phyloP scores from a whole-genome alignment of 2,329 filamentous ascomycete species.

The Trichophyton verrucosum region DNA sequence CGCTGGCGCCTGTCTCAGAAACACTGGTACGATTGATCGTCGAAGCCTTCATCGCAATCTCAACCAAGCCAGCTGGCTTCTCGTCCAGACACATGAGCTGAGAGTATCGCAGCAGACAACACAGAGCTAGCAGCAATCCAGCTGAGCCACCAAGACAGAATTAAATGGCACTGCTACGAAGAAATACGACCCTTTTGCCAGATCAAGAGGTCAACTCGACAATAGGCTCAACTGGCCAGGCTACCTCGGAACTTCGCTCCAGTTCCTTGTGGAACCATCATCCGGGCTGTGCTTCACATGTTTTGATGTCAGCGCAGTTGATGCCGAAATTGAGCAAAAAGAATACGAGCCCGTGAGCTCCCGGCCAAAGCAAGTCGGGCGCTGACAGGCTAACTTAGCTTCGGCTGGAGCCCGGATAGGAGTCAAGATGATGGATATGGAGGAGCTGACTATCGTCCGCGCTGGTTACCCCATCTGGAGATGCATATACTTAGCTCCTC shows the following conservation, averaged over 20 bases:
- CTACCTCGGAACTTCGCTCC: neutral
- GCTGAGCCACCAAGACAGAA: neutral
- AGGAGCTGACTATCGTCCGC: neutral
- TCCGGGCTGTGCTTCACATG: neutral
- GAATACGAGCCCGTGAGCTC: neutral
- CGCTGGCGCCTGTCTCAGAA: too few species aligned
- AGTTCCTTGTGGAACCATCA: neutral
- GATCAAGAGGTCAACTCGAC: neutral
- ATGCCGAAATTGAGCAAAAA: neutral
- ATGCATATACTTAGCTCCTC: neutral
- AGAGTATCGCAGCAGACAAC: neutral
- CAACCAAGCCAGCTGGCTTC: neutral
- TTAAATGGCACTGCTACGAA: neutral
- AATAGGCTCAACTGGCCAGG: neutral
- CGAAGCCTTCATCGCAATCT: neutral
- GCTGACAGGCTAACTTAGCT: neutral
- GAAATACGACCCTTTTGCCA: neutral
- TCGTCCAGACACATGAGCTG: neutral
- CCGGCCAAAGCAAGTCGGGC: neutral
- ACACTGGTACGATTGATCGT: too few species aligned
- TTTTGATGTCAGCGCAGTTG: neutral
- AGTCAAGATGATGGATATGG: neutral
- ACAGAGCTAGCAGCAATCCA: neutral
- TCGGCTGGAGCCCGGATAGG: neutral
- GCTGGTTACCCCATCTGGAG: neutral